Conservation (phyloP, 805 yeast genomes). For the Candida xyloterini region DNA sequence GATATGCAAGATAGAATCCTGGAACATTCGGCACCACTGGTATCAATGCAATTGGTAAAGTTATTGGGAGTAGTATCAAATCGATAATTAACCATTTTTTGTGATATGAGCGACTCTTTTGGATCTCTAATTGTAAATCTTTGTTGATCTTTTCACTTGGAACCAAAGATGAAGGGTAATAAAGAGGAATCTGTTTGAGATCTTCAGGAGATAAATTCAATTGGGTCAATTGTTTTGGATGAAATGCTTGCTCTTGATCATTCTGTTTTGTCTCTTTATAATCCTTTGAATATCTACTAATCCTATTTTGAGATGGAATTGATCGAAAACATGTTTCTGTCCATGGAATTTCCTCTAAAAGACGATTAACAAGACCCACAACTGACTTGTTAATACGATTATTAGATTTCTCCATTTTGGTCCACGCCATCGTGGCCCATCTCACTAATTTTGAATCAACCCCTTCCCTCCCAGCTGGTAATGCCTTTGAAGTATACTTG, state of each 20-base stretch:
- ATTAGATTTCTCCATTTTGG: constrained; percentile 52
- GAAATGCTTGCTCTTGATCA: constrained; percentile 5
- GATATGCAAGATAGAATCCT: constrained; percentile 77
- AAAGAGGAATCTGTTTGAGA: constrained; percentile 42
- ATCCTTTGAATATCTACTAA: constrained; percentile 47
- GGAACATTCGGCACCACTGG: constrained; percentile 94
- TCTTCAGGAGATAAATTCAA: constrained; percentile 20
- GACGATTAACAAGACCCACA: constrained; percentile 48
- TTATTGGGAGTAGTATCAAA: constrained; percentile 64
- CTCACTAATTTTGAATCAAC: constrained; percentile 41
- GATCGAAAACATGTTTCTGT: constrained; percentile 72
- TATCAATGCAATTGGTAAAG: constrained; percentile 73
- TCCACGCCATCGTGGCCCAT: constrained; percentile 62
- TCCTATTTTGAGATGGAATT: constrained; percentile 65
- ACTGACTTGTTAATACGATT: constrained; percentile 55
- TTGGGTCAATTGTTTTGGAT: constrained; percentile 8
- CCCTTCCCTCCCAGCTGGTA: constrained; percentile 32
- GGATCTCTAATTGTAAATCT: constrained; percentile 44
- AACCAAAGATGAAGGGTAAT: constrained; percentile 45
- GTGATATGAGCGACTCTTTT: constrained; percentile 49
- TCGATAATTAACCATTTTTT: constrained; percentile 51
- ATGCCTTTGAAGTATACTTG: constrained; percentile 45
- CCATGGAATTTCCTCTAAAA: constrained; percentile 70
- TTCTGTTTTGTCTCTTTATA: constrained; percentile 10
- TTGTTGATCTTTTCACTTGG: constrained; percentile 27